phyloP scores from a whole-genome alignment of 495 filamentous ascomycete genomes.

The Xylaria nigripes region DNA sequence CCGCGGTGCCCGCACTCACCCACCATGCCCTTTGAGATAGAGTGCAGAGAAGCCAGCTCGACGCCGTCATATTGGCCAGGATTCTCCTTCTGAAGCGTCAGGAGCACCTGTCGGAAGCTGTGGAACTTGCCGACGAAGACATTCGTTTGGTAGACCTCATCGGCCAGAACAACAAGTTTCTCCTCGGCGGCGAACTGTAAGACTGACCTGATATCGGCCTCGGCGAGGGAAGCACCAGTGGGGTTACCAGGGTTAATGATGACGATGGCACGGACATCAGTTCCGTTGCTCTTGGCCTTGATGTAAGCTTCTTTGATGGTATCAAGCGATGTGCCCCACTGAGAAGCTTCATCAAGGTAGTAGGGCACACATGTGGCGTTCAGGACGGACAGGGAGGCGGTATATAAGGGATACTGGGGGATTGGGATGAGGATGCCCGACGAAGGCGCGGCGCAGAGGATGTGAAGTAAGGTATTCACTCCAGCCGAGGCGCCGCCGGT shows the following conservation, averaged over 20 bases:
- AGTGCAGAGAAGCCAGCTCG: conserved; percentile 81
- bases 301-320: conserved; percentile 62
- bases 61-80: conserved; percentile 71
- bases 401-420: conserved; percentile 96
- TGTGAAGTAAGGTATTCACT: conserved; percentile 83
- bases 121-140: conserved; percentile 89
- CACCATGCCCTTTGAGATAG: conserved; percentile 92
- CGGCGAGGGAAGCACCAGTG: conserved; percentile 74
- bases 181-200: conserved; percentile 79
- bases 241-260: conserved; percentile 99
- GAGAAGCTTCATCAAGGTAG: conserved; percentile 73
- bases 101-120: conserved; percentile 85
- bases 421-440: conserved; percentile 90
- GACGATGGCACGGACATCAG: conserved; percentile 82
- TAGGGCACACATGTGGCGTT: conserved; percentile 87
- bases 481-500: conserved; percentile 87
- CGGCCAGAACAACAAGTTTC: conserved; percentile 81
- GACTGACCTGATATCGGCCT: conserved; percentile 70
- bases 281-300: conserved; percentile 64
- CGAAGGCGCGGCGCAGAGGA: conserved; percentile 72
- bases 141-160: conserved; percentile 99
- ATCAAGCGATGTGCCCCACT: conserved; percentile 78
- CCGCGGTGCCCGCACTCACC: conserved; percentile 96
- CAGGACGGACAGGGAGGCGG: conserved; percentile 79
- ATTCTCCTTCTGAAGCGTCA: conserved; percentile 68